These are phyloP conservation scores for Alisma plantagoaquatica DNA, from an alignment of 106 monocot genomes.

Conservation along the genomic window DNA sequence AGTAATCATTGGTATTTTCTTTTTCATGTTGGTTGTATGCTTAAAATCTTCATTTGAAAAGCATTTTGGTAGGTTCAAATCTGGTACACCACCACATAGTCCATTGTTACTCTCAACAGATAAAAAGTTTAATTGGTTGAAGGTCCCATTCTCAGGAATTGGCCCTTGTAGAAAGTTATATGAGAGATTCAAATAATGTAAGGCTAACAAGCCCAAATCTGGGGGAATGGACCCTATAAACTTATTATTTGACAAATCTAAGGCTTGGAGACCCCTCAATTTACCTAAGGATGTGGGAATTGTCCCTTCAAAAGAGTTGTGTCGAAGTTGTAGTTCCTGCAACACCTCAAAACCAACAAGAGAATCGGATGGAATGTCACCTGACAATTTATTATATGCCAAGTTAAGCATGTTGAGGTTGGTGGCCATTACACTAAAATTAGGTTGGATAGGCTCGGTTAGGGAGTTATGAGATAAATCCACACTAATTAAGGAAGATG, in stretches of 20 bases:
- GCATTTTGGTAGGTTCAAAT: too few species aligned
- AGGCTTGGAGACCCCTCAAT: not conserved
- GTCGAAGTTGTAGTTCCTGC: not conserved
- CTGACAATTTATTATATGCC: conserved; percentile 3
- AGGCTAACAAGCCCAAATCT: too few species aligned
- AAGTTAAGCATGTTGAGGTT: not conserved
- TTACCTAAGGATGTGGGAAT: not conserved
- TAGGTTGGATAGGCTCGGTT: not conserved
- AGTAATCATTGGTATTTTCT: too few species aligned
- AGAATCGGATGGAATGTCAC: conserved; percentile 5
- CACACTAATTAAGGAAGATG: not conserved
- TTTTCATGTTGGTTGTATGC: too few species aligned
- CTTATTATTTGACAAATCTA: not conserved
- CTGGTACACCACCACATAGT: too few species aligned
- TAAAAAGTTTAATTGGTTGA: too few species aligned
- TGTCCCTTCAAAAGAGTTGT: not conserved
- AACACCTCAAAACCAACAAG: not conserved
- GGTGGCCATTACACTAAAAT: not conserved
- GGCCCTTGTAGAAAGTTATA: too few species aligned
- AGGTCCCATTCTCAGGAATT: too few species aligned
- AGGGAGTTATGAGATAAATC: conserved; percentile 5
- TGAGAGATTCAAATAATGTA: too few species aligned
- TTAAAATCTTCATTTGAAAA: too few species aligned
- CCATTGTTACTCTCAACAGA: too few species aligned
- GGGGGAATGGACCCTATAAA: too few species aligned